phyloP scores from a whole-genome alignment of 805 yeast genomes.

The Teunomyces barrocoloradensis region DNA sequence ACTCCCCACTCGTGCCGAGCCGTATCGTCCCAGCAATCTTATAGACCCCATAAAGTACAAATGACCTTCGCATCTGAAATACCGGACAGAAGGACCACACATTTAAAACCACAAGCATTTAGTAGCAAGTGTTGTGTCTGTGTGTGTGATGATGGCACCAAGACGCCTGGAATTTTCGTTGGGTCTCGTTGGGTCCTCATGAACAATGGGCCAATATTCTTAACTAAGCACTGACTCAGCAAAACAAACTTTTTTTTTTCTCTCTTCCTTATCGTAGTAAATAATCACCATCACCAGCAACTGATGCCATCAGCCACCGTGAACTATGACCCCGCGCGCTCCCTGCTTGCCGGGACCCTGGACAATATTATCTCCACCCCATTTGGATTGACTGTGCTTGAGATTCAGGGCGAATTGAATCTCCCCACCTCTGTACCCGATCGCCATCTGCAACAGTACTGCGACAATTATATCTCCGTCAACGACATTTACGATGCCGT shows the following conservation, averaged over 20 bases:
- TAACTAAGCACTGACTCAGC: background rate
- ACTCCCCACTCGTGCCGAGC: too few species aligned
- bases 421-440: constrained; percentile 25
- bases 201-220: background rate
- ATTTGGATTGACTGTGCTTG: constrained; percentile 58
- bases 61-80: too few species aligned
- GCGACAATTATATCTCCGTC: too few species aligned
- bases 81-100: too few species aligned
- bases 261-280: background rate
- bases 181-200: too few species aligned
- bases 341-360: background rate
- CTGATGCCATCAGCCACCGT: constrained; percentile 13
- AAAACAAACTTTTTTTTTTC: background rate
- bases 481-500: constrained; percentile 42
- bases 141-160: too few species aligned
- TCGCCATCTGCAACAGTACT: too few species aligned
- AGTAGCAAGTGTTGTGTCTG: too few species aligned
- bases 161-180: too few species aligned
- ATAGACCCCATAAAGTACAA: too few species aligned
- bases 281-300: background rate
- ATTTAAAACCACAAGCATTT: too few species aligned
- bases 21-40: too few species aligned
- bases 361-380: constrained; percentile 45
- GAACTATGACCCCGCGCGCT: constrained; percentile 6
- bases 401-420: constrained; percentile 72